These are phyloP conservation scores for Eucommia ulmoides DNA, from an alignment of 257 asterid species.

Conservation along the genomic window DNA sequence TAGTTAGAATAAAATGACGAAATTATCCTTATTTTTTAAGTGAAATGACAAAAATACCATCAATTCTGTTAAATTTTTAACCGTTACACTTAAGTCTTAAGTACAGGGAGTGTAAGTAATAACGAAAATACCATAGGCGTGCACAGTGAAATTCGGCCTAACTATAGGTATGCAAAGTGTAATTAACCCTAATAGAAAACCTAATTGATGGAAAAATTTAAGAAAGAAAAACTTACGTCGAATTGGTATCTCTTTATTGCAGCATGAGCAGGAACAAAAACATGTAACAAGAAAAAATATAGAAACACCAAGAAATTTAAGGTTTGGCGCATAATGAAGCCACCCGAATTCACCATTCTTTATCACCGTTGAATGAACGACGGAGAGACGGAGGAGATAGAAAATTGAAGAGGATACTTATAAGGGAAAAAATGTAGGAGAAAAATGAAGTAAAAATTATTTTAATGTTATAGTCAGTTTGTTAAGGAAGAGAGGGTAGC, in stretches of 20 bases:
- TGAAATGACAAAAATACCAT: no score
- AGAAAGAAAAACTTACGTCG: conserved; percentile 22
- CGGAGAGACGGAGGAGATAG: conserved; percentile 7
- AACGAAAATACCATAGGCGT: no score
- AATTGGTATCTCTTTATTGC: conserved; percentile 44
- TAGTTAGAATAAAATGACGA: no score
- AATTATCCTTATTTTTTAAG: no score
- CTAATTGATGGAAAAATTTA: no score
- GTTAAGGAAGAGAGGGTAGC: conserved; percentile 12
- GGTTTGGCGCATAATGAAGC: conserved; percentile 4
- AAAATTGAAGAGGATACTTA: conserved; percentile 16
- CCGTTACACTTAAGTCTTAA: no score
- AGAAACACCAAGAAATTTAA: conserved; percentile 17
- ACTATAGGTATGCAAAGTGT: no score
- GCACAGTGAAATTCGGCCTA: no score
- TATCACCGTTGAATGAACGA: neutral
- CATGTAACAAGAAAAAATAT: conserved; percentile 11
- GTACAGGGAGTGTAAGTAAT: no score
- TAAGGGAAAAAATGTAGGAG: conserved; percentile 7
- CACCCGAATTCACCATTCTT: neutral
- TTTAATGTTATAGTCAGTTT: conserved; percentile 3
- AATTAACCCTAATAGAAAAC: neutral
- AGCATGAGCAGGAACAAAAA: conserved; percentile 21
- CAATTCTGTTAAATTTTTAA: no score
- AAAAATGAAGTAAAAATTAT: no score